Conservation (phyloP, 495 filamentous ascomycete genomes). For the Evernia prunastri region DNA sequence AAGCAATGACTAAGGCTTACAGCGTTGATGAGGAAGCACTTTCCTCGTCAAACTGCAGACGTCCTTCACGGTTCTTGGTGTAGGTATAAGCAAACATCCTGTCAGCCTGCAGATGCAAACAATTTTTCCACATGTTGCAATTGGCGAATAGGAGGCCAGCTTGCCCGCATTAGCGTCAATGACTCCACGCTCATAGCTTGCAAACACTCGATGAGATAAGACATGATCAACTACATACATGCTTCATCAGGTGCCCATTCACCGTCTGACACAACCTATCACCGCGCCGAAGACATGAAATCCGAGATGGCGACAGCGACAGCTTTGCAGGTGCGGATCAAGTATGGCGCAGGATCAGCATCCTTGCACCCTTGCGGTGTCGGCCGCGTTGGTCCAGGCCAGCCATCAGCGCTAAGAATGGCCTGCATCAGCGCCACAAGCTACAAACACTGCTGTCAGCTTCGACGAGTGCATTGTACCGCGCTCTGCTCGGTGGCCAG, state of each 20-base stretch:
- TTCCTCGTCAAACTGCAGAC: too few species aligned
- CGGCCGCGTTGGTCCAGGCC: neutral
- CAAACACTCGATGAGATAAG: too few species aligned
- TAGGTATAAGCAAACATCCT: too few species aligned
- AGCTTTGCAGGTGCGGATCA: neutral
- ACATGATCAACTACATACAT: too few species aligned
- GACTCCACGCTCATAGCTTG: too few species aligned
- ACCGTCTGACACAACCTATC: neutral
- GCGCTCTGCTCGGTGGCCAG: neutral
- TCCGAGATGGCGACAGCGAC: neutral
- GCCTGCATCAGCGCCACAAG: conserved; percentile 8
- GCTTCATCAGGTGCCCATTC: neutral
- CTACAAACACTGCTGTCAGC: neutral
- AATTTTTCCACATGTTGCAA: too few species aligned
- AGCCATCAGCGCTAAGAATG: conserved; percentile 7
- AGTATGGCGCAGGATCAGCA: neutral
- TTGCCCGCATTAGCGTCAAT: too few species aligned
- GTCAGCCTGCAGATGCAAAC: too few species aligned
- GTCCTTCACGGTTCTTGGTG: too few species aligned
- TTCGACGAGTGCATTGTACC: neutral
- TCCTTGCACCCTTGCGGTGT: neutral
- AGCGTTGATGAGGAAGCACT: too few species aligned
- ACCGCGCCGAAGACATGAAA: neutral
- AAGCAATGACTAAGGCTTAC: neutral
- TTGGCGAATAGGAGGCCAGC: too few species aligned